phyloP scores from a whole-genome alignment of 306 rosid genomes.

The Hippophae tibetana region DNA sequence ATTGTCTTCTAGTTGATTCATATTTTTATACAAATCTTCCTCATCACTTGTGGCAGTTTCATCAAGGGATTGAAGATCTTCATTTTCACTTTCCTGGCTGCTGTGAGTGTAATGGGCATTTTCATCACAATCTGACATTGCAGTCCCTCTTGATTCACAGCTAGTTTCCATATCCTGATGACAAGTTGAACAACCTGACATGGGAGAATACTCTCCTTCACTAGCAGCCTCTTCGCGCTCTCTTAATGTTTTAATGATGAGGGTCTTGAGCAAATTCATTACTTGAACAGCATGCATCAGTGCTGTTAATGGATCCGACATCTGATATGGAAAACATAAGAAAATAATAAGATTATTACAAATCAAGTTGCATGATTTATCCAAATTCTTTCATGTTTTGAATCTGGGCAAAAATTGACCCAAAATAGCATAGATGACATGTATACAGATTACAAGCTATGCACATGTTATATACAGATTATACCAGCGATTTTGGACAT shows the following conservation, averaged over 20 bases:
- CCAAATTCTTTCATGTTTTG: too few relatives aligned
- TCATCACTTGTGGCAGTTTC: too few relatives aligned
- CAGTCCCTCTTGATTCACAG: constrained; percentile 39
- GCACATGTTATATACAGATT: too few relatives aligned
- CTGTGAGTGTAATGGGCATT: constrained; percentile 34
- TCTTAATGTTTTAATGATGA: constrained; percentile 62
- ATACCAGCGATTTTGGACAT: too few relatives aligned
- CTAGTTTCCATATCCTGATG: constrained; percentile 58
- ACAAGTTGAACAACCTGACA: constrained; percentile 61
- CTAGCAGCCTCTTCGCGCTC: constrained; percentile 67
- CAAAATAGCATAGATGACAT: too few relatives aligned
- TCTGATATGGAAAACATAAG: constrained; percentile 31
- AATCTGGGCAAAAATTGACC: too few relatives aligned
- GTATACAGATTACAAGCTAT: too few relatives aligned
- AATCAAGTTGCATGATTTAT: too few relatives aligned
- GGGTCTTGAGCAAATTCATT: constrained; percentile 87
- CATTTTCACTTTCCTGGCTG: constrained; percentile 33
- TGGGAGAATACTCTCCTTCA: constrained; percentile 51
- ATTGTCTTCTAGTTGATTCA: constrained; percentile 27
- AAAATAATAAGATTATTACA: background rate
- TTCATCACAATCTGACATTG: constrained; percentile 37
- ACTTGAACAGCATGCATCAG: constrained; percentile 99
- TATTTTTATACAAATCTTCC: constrained; percentile 15
- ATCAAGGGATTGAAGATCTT: constrained; percentile 2
- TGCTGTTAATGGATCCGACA: constrained; percentile 99